Base-by-base conservation (phyloP, 768 basidiomycete genomes). In the Ramaria rubella region DNA sequence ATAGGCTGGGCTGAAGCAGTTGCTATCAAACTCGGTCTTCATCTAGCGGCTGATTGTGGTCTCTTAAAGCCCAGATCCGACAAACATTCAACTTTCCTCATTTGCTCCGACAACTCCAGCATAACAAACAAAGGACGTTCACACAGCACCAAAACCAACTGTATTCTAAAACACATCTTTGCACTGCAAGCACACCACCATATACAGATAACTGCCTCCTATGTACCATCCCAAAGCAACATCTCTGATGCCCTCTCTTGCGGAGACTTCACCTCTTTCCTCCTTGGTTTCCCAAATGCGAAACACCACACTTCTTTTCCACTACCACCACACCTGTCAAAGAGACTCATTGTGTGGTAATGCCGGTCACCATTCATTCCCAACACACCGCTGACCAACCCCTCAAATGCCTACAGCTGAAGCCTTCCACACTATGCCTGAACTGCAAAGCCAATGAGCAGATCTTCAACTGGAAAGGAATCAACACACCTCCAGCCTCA, bases 1-100 rank as follows among this genome's bases (percentile, higher is more conserved):
- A 36, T 36, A 8, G 70, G 68, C 0, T 75, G 73, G 73, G 73
- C 72, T 21, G 73, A 74, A 51, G 67, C 69, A 1, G 65, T 72
- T 0, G 73, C 68, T 12, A 60, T 76, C 17, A 70, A 76, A 56
- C 60, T 75, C 0, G 71, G 69, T 1, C 46, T 72, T 0, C 59
- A 31, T 3, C n/a, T n/a, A n/a, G n/a, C n/a, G n/a, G n/a, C n/a
- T n/a, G n/a, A n/a, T n/a, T n/a, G n/a, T n/a, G n/a, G n/a, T n/a
- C n/a, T n/a, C n/a, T n/a, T n/a, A n/a, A n/a, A n/a, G n/a, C n/a
- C n/a, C n/a, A n/a, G n/a, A n/a, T n/a, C n/a, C n/a, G n/a, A n/a
- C n/a, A n/a, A n/a, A n/a, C n/a, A n/a, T n/a, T n/a, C n/a, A n/a
- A n/a, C n/a, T 36, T 9, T 68, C 38, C 60, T 65, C 11, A 65